Conservation (phyloP, 441 rosid genomes). For the Iberis amara region DNA sequence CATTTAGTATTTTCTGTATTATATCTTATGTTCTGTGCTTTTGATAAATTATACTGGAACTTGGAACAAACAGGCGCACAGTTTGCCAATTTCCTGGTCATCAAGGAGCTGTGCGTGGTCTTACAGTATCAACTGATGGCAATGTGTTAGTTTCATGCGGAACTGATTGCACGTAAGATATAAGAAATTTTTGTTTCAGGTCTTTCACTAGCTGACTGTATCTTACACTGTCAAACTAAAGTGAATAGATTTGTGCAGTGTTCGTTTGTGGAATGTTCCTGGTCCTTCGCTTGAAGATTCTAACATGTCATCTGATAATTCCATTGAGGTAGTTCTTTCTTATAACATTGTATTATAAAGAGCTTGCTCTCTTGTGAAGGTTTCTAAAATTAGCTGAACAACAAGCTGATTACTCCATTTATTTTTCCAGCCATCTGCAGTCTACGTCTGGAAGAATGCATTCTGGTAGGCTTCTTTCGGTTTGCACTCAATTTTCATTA, state of each 20-base stretch:
- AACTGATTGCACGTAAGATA: conserved; percentile 79
- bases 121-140: conserved; percentile 86
- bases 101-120: conserved; percentile 85
- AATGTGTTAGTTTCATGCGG: conserved; percentile 74
- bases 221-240: neutral
- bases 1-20: neutral
- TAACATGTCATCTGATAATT: conserved; percentile 36
- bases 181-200: neutral
- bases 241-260: conserved; percentile 42
- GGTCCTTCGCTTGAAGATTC: conserved; percentile 51
- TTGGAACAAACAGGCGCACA: conserved; percentile 54
- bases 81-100: conserved; percentile 90
- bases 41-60: conserved; percentile 22
- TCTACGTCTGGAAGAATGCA: conserved; percentile 72
- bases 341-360: neutral
- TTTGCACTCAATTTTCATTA: conserved; percentile 10
- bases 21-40: neutral
- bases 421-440: conserved; percentile 57
- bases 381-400: neutral
- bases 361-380: neutral
- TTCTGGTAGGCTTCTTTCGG: conserved; percentile 48
- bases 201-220: neutral
- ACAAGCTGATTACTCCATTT: conserved; percentile 25
- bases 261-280: conserved; percentile 91
- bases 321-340: conserved; percentile 43